Percentiles rank a stretch among this genome's conserved stretches.
These are phyloP conservation scores for Amphirosellinia nigrospora DNA, from an alignment of 495 filamentous ascomycete species.

Conservation along the genomic window DNA sequence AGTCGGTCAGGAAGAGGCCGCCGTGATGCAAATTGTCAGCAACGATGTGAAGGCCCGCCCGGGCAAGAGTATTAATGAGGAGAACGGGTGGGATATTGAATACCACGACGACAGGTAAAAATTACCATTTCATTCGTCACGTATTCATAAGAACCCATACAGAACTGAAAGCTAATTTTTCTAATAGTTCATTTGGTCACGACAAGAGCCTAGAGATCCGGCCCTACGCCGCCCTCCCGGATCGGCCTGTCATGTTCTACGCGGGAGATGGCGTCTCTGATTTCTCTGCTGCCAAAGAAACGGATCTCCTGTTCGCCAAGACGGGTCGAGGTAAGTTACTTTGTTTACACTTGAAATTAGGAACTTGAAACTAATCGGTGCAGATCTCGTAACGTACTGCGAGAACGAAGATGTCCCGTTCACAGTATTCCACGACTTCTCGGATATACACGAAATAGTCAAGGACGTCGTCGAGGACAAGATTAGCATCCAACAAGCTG, in stretches of 20 bases:
- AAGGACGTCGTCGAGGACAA: slow-evolving; percentile 74
- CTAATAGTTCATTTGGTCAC: slow-evolving; percentile 78
- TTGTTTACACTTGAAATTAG: not conserved
- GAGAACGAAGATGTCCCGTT: slow-evolving; percentile 79
- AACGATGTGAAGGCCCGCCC: slow-evolving; percentile 73
- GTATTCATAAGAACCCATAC: not conserved
- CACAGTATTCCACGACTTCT: slow-evolving; percentile 80
- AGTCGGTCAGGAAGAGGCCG: slow-evolving; percentile 72
- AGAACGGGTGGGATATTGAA: slow-evolving; percentile 83
- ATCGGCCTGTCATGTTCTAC: slow-evolving; percentile 81
- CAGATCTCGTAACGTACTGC: slow-evolving; percentile 84
- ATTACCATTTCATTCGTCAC: not conserved
- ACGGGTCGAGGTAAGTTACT: slow-evolving; percentile 73
- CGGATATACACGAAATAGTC: slow-evolving; percentile 71
- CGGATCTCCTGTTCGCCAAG: slow-evolving; percentile 90
- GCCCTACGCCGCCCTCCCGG: slow-evolving; percentile 76
- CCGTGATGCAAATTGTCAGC: slow-evolving; percentile 81
- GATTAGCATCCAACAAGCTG: slow-evolving; percentile 52
- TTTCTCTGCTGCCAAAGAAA: slow-evolving; percentile 84
- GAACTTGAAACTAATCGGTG: slow-evolving; percentile 15
- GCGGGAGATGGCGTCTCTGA: slow-evolving; percentile 92
- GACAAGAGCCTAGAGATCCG: slow-evolving; percentile 91
- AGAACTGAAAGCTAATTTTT: slow-evolving; percentile 12
- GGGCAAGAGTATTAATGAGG: slow-evolving; percentile 77
- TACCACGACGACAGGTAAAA: slow-evolving; percentile 83